These are phyloP conservation scores for Candida anutae DNA, from an alignment of 1,139 yeast genomes.

Conservation along the genomic window DNA sequence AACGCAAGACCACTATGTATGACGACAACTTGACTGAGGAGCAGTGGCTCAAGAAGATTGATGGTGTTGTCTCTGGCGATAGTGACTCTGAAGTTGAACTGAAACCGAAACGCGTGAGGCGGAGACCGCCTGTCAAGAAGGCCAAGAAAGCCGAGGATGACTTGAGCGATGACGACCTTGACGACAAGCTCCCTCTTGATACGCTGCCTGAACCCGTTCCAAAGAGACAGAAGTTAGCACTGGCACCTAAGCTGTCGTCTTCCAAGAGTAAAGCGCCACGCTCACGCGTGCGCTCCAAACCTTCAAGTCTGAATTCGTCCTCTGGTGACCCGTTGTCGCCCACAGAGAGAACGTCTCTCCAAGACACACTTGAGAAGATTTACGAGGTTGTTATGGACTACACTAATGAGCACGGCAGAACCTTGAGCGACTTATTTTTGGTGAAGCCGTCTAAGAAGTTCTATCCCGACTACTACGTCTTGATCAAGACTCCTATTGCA, in stretches of 20 bases:
- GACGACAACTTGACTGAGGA: constrained; percentile 72
- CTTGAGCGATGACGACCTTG: background rate
- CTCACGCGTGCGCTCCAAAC: constrained; percentile 13
- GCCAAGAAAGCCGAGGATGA: constrained; percentile 13
- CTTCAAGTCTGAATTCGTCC: constrained; percentile 31
- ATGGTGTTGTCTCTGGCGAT: constrained; percentile 36
- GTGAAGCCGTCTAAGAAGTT: constrained; percentile 62
- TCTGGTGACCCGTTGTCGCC: constrained; percentile 31
- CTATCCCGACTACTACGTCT: constrained; percentile 82
- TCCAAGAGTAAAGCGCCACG: constrained; percentile 14
- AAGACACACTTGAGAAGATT: constrained; percentile 33
- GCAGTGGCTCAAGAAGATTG: constrained; percentile 64
- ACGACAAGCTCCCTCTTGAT: constrained; percentile 1
- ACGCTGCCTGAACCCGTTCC: constrained; percentile 5
- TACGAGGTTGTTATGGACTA: constrained; percentile 38
- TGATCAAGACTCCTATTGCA: constrained; percentile 78
- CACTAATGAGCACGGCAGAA: constrained; percentile 34
- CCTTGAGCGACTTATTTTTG: constrained; percentile 54
- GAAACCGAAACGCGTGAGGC: background rate
- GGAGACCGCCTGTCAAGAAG: constrained; percentile 1
- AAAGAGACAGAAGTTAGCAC: constrained; percentile 19
- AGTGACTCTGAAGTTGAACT: constrained; percentile 17
- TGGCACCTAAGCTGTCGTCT: constrained; percentile 14
- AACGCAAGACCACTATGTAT: constrained; percentile 51
- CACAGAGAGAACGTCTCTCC: constrained; percentile 36